These are phyloP conservation scores for Hylodesmum podocarpum DNA, from an alignment of 306 rosid genomes.

Conservation along the genomic window DNA sequence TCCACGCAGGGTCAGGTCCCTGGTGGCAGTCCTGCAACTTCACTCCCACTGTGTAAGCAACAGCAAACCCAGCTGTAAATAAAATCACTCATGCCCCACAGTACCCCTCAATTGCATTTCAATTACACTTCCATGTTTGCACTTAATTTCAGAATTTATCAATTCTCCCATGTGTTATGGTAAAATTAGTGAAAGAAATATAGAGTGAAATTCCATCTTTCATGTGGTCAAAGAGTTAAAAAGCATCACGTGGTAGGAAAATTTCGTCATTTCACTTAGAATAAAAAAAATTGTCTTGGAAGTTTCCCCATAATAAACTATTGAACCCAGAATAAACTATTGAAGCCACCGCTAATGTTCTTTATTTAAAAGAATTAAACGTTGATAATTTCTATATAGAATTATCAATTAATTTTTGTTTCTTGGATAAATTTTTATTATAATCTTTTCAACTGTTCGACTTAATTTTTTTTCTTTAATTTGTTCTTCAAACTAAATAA, in stretches of 20 bases:
- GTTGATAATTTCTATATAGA: background rate
- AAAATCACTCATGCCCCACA: background rate
- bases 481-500: background rate
- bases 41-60: slow-evolving; percentile 17
- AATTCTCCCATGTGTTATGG: background rate
- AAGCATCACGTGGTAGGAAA: slow-evolving; percentile 20
- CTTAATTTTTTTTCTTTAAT: background rate
- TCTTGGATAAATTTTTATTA: background rate
- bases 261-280: slow-evolving; percentile 37
- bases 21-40: slow-evolving; percentile 14
- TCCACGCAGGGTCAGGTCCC: background rate
- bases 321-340: slow-evolving; percentile 18
- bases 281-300: slow-evolving; percentile 13
- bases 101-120: background rate
- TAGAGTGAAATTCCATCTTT: slow-evolving; percentile 36
- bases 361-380: background rate
- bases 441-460: too few relatives aligned
- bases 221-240: slow-evolving; percentile 44
- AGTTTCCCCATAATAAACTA: slow-evolving; percentile 20
- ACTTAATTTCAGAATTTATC: background rate
- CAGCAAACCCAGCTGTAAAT: slow-evolving; percentile 26
- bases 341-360: background rate
- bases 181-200: background rate
- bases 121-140: background rate
- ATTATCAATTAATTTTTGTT: background rate